Conservation (phyloP, 2,329 filamentous ascomycete genomes). For the Nothopassalora personata region DNA sequence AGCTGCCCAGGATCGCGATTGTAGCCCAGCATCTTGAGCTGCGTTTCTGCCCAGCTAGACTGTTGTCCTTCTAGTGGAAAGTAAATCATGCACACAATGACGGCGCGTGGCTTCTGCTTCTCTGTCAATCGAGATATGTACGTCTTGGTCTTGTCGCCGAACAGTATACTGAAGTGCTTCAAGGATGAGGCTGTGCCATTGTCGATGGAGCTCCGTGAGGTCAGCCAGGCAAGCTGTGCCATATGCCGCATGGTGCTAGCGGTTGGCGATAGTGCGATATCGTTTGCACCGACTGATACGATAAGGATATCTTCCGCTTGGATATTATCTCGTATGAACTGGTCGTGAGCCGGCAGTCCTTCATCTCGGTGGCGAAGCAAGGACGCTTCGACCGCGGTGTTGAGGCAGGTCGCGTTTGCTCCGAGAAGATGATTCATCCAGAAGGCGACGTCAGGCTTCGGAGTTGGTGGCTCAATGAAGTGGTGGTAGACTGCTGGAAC, state of each 20-base stretch:
- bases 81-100: background rate
- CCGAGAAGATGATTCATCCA: background rate
- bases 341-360: background rate
- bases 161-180: background rate
- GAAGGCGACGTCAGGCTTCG: no score
- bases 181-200: background rate
- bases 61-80: background rate
- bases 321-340: background rate
- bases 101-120: background rate
- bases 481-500: no score
- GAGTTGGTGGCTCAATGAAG: no score
- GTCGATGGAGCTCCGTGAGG: background rate
- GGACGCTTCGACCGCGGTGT: background rate
- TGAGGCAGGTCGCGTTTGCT: background rate
- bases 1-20: background rate
- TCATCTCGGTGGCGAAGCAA: no score
- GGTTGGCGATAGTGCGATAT: background rate
- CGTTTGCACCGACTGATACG: background rate
- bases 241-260: background rate
- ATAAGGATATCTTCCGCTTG: background rate
- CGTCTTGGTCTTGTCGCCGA: background rate
- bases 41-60: background rate
- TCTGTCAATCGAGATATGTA: background rate
- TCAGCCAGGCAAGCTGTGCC: background rate
- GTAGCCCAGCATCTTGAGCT: background rate